phyloP scores from a whole-genome alignment of 1,139 yeast genomes.

The Torulaspora globosa region DNA sequence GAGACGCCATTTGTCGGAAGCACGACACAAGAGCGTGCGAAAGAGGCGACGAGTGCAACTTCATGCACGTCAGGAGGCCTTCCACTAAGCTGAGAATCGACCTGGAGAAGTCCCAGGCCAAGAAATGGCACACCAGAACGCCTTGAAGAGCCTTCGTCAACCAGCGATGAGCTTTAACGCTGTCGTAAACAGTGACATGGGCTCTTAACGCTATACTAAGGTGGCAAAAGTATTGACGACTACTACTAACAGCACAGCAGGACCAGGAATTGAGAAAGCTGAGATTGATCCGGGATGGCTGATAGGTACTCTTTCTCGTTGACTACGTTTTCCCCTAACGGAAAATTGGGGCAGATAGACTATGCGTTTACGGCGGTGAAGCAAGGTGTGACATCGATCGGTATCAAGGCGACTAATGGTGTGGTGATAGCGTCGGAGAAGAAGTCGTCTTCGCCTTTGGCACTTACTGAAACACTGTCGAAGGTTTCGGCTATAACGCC shows the following conservation, averaged over 20 bases:
- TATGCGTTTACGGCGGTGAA: constrained; percentile 96
- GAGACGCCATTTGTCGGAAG: constrained; percentile 72
- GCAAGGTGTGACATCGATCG: constrained; percentile 95
- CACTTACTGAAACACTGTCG: constrained; percentile 68
- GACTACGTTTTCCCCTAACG: constrained; percentile 96
- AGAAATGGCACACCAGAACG: constrained; percentile 12
- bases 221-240: constrained; percentile 4
- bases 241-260: too few relatives aligned
- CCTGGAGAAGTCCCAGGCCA: constrained; percentile 22
- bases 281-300: constrained; percentile 54
- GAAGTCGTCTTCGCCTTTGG: constrained; percentile 74
- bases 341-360: constrained; percentile 96
- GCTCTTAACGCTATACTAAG: not conserved
- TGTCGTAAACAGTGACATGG: constrained; percentile 1
- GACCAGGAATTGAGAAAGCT: not conserved
- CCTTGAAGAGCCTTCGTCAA: not conserved
- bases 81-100: constrained; percentile 38
- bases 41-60: constrained; percentile 81
- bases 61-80: constrained; percentile 73
- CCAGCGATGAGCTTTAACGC: not conserved
- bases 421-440: constrained; percentile 96
- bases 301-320: constrained; percentile 96
- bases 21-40: constrained; percentile 61
- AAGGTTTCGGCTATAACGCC: constrained; percentile 88
- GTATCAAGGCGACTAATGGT: constrained; percentile 95